Base-by-base conservation (phyloP, 2,329 filamentous ascomycete species). In the Alternaria longipes region DNA sequence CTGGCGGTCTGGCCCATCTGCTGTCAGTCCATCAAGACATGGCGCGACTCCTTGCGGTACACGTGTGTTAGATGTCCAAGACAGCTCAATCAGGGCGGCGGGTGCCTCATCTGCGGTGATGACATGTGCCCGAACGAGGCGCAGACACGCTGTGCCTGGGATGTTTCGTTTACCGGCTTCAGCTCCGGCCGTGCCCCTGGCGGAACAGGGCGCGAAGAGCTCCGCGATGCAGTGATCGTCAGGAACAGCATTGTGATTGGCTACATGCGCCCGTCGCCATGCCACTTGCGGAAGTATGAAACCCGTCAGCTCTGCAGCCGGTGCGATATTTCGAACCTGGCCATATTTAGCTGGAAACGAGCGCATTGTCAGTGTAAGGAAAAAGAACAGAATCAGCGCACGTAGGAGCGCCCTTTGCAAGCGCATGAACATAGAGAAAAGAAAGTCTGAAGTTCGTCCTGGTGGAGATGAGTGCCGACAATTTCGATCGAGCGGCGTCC, bases 201-300 rank as follows among this genome's bases (percentile, higher is more conserved):
- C 56, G 54, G 54, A 45, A 53, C 54, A 52, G 32, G 54, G 59
- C 63, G 62, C 56, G 47, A 62, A 53, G 40, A 53, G 40, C 62
- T 60, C 63, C 62, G 72, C 72, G 42, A 66, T 68, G 73, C 74
- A 74, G 70, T 62, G 73, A 75, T 76, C 74, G 60, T 63, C 64
- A 64, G 65, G 63, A 24, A 63, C 61, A 26, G 54, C 34, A 46
- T 47, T 44, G 53, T 62, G 50, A 73, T 73, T 74, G 61, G 74
- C 69, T 66, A 62, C 56, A 52, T 30, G 52, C 53, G 53, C 20
- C 50, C 54, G 56, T 61, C 56, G 42, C 57, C 41, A 41, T 62
- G 60, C 72, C 64, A 63, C 63, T 74, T 72, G 63, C 65, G 67
- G 72, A 59, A 40, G 51, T 30, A 49, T 75, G 72, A 76, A 74